Evolutionary conservation across 2,329 filamentous ascomycete genomes (phyloP).

Genomic region (Lachnellula suecica): DNA sequence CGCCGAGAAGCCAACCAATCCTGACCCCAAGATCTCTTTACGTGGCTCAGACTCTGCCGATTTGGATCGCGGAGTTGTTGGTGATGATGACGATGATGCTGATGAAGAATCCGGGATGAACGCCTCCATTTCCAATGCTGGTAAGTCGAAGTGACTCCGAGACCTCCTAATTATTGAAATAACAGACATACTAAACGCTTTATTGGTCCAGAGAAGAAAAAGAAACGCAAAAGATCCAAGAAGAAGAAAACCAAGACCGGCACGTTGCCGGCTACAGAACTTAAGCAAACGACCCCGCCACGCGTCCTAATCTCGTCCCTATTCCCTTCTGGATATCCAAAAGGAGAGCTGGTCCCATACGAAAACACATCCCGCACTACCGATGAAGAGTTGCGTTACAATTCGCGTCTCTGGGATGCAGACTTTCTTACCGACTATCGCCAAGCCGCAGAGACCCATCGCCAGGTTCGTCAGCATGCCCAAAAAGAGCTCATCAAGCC

Average conservation of each 20-base stretch:
- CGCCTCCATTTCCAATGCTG: constrained; percentile 3
- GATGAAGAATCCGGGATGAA: constrained; percentile 17
- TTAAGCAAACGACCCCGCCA: constrained; percentile 74
- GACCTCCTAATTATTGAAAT: neutral
- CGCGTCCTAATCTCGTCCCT: constrained; percentile 71
- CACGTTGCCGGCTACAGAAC: constrained; percentile 57
- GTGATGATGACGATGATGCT: constrained; percentile 18
- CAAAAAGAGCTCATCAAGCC: constrained; percentile 74
- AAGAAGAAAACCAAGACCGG: constrained; percentile 66
- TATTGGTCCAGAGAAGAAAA: constrained; percentile 35
- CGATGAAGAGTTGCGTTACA: constrained; percentile 78
- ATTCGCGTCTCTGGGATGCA: constrained; percentile 71
- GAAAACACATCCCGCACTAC: constrained; percentile 81
- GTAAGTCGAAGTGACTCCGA: constrained; percentile 6
- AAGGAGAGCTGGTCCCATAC: constrained; percentile 79
- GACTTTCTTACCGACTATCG: constrained; percentile 81
- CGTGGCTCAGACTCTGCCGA: constrained; percentile 20
- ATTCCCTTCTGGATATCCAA: constrained; percentile 70
- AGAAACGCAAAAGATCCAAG: constrained; percentile 59
- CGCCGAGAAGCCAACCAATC: constrained; percentile 17
- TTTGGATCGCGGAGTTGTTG: constrained; percentile 23
- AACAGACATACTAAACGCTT: neutral
- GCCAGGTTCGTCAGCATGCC: constrained; percentile 82
- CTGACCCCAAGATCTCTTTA: constrained; percentile 6
- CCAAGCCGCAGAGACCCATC: constrained; percentile 83